These are phyloP conservation scores for Rhazya stricta DNA, from an alignment of 257 asterid species.

Conservation along the genomic window DNA sequence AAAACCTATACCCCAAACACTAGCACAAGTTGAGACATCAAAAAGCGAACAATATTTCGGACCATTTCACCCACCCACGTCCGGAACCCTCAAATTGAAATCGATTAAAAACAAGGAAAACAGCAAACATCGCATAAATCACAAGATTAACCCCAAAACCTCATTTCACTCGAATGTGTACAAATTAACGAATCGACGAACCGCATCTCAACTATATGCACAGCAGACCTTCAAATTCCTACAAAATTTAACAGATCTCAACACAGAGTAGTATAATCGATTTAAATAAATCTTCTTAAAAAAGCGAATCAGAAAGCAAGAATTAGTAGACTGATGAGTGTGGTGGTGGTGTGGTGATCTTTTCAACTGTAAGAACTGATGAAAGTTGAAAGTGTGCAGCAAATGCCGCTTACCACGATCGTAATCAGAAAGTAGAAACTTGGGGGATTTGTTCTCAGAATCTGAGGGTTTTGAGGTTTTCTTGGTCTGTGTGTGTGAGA, in stretches of 20 bases:
- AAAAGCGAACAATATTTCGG: background rate
- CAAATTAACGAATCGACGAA: background rate
- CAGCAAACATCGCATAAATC: background rate
- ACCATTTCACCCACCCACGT: background rate
- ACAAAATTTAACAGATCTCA: slow-evolving; percentile 17
- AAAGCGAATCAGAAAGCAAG: slow-evolving; percentile 8
- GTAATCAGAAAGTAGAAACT: slow-evolving; percentile 11
- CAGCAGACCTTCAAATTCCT: background rate
- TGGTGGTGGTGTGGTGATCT: too few relatives aligned
- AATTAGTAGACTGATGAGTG: background rate
- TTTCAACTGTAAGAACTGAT: background rate
- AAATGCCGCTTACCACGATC: slow-evolving; percentile 42
- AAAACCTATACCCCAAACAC: background rate
- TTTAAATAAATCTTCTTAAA: slow-evolving; percentile 1
- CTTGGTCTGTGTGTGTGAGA: slow-evolving; percentile 14
- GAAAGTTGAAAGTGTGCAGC: slow-evolving; percentile 24
- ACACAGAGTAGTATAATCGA: background rate
- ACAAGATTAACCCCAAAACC: background rate
- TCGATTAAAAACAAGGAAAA: background rate
- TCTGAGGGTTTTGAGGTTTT: slow-evolving; percentile 26
- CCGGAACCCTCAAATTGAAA: background rate
- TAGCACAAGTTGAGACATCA: background rate
- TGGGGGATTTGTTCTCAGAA: slow-evolving; percentile 32
- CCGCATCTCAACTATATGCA: background rate
- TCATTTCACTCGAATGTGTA: slow-evolving; percentile 2